A percentile compares a stretch with the other conserved stretches of the same genome.
These are phyloP conservation scores for Saturnispora sanitii DNA, from an alignment of 805 yeast genomes.

Conservation along the genomic window DNA sequence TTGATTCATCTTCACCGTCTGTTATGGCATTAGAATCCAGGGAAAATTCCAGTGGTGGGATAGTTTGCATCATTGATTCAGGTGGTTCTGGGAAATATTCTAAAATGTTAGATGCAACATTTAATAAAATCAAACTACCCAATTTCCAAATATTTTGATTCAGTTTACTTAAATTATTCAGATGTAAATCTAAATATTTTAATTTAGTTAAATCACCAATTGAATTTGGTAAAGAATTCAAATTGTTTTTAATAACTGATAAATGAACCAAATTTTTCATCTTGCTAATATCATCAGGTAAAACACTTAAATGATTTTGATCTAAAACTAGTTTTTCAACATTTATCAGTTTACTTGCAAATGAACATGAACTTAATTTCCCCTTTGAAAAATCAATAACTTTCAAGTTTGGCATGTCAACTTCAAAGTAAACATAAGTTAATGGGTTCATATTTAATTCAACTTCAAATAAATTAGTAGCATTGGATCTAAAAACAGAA, in stretches of 20 bases:
- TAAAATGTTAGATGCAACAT: conserved; percentile 65
- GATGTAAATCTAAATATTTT: conserved; percentile 66
- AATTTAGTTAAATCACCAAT: conserved; percentile 53
- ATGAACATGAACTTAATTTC: conserved; percentile 65
- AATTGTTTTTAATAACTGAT: conserved; percentile 64
- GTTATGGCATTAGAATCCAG: neutral
- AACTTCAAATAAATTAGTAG: conserved; percentile 54
- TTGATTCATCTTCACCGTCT: conserved; percentile 5
- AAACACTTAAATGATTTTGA: conserved; percentile 66
- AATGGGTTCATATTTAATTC: conserved; percentile 79
- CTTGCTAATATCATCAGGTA: conserved; percentile 60
- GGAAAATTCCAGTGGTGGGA: conserved; percentile 6
- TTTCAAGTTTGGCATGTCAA: conserved; percentile 49
- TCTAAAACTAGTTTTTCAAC: conserved; percentile 69
- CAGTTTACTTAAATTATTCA: conserved; percentile 65
- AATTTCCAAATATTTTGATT: conserved; percentile 62
- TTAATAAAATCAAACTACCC: conserved; percentile 45
- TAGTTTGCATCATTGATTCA: conserved; percentile 17
- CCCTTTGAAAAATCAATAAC: conserved; percentile 74
- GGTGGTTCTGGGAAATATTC: conserved; percentile 49
- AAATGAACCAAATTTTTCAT: conserved; percentile 53
- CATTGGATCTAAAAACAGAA: conserved; percentile 54
- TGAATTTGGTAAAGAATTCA: conserved; percentile 58
- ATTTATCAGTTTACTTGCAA: conserved; percentile 51
- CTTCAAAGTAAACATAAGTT: conserved; percentile 51